Base-by-base conservation (phyloP, 2,329 filamentous ascomycete species). In the Apiospora aurea region DNA sequence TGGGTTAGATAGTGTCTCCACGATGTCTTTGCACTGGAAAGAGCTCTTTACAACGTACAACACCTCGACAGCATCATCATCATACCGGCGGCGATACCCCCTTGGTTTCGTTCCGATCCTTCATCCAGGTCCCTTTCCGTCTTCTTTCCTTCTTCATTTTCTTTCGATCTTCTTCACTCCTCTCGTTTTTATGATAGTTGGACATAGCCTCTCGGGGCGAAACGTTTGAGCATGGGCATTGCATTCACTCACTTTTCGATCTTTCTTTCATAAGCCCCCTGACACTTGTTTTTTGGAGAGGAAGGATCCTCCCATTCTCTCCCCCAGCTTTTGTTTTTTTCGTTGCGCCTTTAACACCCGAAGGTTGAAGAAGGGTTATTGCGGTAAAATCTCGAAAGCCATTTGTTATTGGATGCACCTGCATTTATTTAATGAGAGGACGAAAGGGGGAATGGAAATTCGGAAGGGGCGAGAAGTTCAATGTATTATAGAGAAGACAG, bases 401-500 rank as follows among this genome's bases (percentile, higher is more conserved):
- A 64, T 64, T 5, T 41, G 57, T 34, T 41, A 24, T 29, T 64
- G 16, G 57, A 41, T 41, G 18, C 34, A 10, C 34, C 57, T n/a
- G 18, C 34, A n/a, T 41, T 64, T 41, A 41, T 64, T 64, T 13
- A 18, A 64, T n/a, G 57, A 41, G 57, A 64, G 13, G 57, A 41
- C 34, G n/a, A 38, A 41, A 41, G 57, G 21, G 57, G 29, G 57
- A 11, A 61, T 8, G 57, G 34, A 34, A n/a, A 6, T 8, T 8
- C 11, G 18, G 57, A 64, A 64, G 21, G 34, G 57, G 34, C 18
- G 4, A 14, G n/a, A 64, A n/a, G 18, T 64, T 41, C 34, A n/a
- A 24, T 64, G 57, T 64, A 64, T 21, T 64, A 64, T 64, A 64
- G 57, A 64, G 57, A 64, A 64, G 57, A 64, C 18, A 64, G 16